A percentile compares a stretch with the other conserved stretches of the same genome.
phyloP scores from a whole-genome alignment of 179 eudicot genomes.

The Drosera spatulata region DNA sequence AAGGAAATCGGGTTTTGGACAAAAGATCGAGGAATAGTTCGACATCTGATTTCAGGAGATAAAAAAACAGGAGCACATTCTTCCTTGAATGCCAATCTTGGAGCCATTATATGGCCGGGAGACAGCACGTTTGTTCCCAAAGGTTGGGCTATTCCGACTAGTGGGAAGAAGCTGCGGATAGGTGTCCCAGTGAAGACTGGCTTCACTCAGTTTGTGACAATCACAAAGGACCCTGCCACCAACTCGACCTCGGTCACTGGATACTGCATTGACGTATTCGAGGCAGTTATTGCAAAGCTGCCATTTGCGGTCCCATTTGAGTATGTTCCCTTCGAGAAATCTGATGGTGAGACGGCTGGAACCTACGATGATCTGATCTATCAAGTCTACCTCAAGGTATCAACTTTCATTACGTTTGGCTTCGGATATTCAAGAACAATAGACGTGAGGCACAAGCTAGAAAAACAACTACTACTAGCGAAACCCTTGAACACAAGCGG shows the following conservation, averaged over 20 bases:
- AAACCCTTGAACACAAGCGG: too few relatives aligned
- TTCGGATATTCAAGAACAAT: not conserved
- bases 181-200: constrained; percentile 34
- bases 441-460: too few relatives aligned
- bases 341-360: constrained; percentile 6
- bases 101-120: constrained; percentile 48
- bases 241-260: constrained; percentile 22
- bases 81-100: constrained; percentile 16
- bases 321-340: constrained; percentile 21
- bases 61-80: not conserved
- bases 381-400: constrained; percentile 27
- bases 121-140: constrained; percentile 15
- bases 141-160: constrained; percentile 36
- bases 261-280: constrained; percentile 35
- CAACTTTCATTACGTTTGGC: not conserved
- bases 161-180: constrained; percentile 21
- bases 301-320: constrained; percentile 37
- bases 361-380: constrained; percentile 20
- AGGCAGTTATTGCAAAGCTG: constrained; percentile 25
- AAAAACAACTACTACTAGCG: too few relatives aligned
- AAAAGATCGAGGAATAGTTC: constrained; percentile 15
- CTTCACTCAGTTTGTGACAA: constrained; percentile 25
- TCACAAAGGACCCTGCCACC: constrained; percentile 13
- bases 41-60: not conserved
- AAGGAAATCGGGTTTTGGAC: constrained; percentile 39